Evolutionary conservation across 2,329 filamentous ascomycete species (phyloP).

Genomic region (Setomelanomma holmii): DNA sequence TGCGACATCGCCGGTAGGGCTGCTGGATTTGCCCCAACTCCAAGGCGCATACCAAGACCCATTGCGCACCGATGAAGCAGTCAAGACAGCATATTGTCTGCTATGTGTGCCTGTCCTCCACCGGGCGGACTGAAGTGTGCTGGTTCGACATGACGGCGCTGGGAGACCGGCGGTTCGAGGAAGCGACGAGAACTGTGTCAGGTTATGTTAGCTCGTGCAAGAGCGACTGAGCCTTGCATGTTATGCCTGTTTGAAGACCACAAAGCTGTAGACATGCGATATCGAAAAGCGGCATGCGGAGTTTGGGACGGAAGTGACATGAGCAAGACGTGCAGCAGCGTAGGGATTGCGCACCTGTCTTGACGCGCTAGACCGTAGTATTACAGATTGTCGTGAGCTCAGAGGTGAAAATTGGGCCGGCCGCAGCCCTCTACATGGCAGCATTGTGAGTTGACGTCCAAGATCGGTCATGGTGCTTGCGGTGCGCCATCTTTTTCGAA

Average conservation of each 20-base stretch:
- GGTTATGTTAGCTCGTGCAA: too few relatives aligned
- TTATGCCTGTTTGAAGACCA: too few relatives aligned
- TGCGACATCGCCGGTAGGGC: constrained; percentile 22
- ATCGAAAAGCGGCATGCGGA: constrained; percentile 14
- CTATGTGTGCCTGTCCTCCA: constrained; percentile 34
- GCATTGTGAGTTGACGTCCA: constrained; percentile 51
- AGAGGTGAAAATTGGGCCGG: constrained; percentile 38
- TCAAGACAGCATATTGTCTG: constrained; percentile 24
- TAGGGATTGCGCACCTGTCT: constrained; percentile 42
- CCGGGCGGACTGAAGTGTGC: constrained; percentile 30
- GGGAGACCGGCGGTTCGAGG: constrained; percentile 29
- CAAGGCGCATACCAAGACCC: constrained; percentile 46
- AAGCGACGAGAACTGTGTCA: constrained; percentile 47
- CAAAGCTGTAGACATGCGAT: too few relatives aligned
- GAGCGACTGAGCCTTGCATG: too few relatives aligned
- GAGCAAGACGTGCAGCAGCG: constrained; percentile 1
- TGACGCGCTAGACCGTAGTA: constrained; percentile 29
- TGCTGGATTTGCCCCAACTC: constrained; percentile 42
- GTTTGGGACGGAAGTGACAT: constrained; percentile 3
- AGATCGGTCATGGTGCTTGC: constrained; percentile 19
- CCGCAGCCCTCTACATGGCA: constrained; percentile 57
- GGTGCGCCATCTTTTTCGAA: constrained; percentile 31
- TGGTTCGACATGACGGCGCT: constrained; percentile 29
- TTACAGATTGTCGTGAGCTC: constrained; percentile 29
- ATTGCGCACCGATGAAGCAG: constrained; percentile 34